Conservation (phyloP, 2,329 filamentous ascomycete genomes). For the Emmonsiellopsis sp. region DNA sequence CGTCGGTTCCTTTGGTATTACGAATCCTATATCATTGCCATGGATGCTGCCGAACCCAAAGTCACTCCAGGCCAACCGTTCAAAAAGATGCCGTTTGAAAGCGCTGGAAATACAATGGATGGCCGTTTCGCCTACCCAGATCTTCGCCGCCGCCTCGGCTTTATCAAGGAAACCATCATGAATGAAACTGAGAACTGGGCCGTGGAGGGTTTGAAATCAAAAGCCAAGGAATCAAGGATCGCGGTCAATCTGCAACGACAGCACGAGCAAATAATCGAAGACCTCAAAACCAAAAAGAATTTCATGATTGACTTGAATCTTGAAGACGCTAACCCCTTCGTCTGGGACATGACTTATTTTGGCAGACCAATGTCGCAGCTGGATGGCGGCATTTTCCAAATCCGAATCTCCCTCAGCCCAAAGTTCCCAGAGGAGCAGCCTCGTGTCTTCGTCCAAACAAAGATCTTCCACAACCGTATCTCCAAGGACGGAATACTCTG, state of each 20-base stretch:
- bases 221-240: conserved; percentile 60
- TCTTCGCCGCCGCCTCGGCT: conserved; percentile 58
- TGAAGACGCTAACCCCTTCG: conserved; percentile 73
- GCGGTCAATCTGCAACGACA: conserved; percentile 76
- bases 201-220: conserved; percentile 53
- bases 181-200: conserved; percentile 66
- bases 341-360: conserved; percentile 83
- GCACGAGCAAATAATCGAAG: conserved; percentile 69
- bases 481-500: conserved; percentile 71
- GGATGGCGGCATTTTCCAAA: conserved; percentile 79
- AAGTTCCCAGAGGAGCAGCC: conserved; percentile 84
- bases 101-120: conserved; percentile 66
- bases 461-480: conserved; percentile 81
- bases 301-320: conserved; percentile 67
- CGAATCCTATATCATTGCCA: conserved; percentile 67
- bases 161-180: conserved; percentile 61
- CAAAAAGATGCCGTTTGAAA: conserved; percentile 80
- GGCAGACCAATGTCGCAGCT: conserved; percentile 87
- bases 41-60: conserved; percentile 54
- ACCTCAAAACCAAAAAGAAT: conserved; percentile 60
- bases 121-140: conserved; percentile 74
- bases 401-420: conserved; percentile 70
- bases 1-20: conserved; percentile 93
- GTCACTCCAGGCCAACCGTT: conserved; percentile 58
- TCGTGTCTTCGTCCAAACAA: conserved; percentile 68